Conservation (phyloP, 768 basidiomycete genomes). For the Agaricus subrufescens region DNA sequence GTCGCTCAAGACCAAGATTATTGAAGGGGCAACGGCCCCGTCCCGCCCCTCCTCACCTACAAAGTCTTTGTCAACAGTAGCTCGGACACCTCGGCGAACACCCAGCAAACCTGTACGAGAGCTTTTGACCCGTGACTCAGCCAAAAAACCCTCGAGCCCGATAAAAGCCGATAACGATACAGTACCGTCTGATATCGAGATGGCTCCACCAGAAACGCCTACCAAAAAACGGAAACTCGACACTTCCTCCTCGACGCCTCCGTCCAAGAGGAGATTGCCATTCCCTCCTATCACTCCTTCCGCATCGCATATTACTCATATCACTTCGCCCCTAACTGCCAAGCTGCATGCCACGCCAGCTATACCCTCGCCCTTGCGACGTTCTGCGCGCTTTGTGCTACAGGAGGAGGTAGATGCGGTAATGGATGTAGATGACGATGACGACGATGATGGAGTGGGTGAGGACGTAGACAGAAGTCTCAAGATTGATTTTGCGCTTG, state of each 20-base stretch:
- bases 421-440: constrained; percentile 5
- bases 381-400: constrained; percentile 9
- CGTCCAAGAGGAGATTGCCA: not conserved
- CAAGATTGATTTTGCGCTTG: not conserved
- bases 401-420: constrained; percentile 5
- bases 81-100: constrained; percentile 8
- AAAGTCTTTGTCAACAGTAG: not conserved
- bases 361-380: constrained; percentile 11
- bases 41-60: constrained; percentile 7
- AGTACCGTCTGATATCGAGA: not conserved
- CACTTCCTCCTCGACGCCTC: not conserved
- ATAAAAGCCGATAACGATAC: not conserved
- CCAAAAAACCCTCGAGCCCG: not conserved
- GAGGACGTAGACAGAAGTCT: not conserved
- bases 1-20: constrained; percentile 9
- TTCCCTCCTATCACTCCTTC: constrained; percentile 8
- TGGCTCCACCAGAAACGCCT: constrained; percentile 12
- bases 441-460: constrained; percentile 12
- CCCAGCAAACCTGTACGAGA: constrained; percentile 12
- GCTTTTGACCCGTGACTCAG: constrained; percentile 12
- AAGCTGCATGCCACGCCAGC: constrained; percentile 4
- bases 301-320: not conserved
- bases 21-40: constrained; percentile 6
- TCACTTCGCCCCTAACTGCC: not conserved
- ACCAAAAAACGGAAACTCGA: constrained; percentile 15